phyloP scores from a whole-genome alignment of 441 rosid genomes.

The Mallotus repandus region DNA sequence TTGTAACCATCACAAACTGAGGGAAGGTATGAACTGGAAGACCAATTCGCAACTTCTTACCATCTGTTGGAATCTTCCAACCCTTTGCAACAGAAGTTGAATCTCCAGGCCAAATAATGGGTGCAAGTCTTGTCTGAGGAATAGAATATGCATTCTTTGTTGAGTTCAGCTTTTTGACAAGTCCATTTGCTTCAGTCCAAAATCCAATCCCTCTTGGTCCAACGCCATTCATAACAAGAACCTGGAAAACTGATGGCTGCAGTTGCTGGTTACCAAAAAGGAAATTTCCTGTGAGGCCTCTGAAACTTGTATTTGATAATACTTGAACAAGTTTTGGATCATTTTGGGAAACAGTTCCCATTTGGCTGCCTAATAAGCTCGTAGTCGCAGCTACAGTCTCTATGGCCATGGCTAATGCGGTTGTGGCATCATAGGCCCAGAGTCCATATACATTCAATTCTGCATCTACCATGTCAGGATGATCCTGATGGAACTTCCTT shows the following conservation, averaged over 20 bases:
- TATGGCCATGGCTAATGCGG: slow-evolving; percentile 49
- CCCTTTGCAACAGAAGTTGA: slow-evolving; percentile 38
- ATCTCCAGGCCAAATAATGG: slow-evolving; percentile 4
- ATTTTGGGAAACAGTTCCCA: neutral
- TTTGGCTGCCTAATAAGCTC: slow-evolving; percentile 19
- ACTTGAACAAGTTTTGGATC: too few relatives aligned
- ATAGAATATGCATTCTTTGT: neutral
- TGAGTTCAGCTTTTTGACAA: slow-evolving; percentile 3
- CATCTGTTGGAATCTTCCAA: slow-evolving; percentile 52
- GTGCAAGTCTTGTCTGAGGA: slow-evolving; percentile 19
- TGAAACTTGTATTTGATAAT: too few relatives aligned
- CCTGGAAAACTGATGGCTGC: neutral
- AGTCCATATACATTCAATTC: slow-evolving; percentile 41
- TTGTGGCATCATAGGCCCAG: slow-evolving; percentile 56
- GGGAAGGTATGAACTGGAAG: slow-evolving; percentile 26
- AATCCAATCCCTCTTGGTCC: slow-evolving; percentile 33
- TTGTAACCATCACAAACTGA: slow-evolving; percentile 30
- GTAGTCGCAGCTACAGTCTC: slow-evolving; percentile 37
- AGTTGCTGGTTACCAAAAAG: too few relatives aligned
- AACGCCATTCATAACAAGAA: slow-evolving; percentile 23
- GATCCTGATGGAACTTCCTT: slow-evolving; percentile 28
- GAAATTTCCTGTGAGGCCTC: too few relatives aligned
- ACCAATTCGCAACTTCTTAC: slow-evolving; percentile 31
- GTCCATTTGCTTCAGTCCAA: slow-evolving; percentile 32
- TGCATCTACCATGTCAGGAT: neutral